Base-by-base conservation (phyloP, 495 filamentous ascomycete species). In the Penicillium robsamsonii region DNA sequence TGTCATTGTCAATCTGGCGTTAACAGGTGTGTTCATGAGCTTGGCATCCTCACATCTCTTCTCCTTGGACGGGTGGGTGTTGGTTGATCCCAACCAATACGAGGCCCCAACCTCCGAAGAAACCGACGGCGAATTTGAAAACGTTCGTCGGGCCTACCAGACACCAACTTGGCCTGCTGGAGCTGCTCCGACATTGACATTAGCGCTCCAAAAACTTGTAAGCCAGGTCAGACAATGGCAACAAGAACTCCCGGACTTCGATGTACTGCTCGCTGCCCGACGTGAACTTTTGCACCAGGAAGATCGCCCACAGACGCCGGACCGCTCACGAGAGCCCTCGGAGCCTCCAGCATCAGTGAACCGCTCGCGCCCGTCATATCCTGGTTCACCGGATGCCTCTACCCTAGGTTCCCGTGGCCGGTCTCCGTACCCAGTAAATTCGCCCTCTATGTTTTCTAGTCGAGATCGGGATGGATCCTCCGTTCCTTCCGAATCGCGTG, bases 21-120 rank as follows among this genome's bases (percentile, higher is more conserved):
- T 96, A 8, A 97, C 95, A 1, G 87, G 92, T 61, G 81, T 86
- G 6, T 78, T 99, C 15, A 83, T 92, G 53, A 88, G 90, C 56
- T 78, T 97, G 27, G 87, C 88, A 15, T 86, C 88, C 1, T 97
- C 94, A 58, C 85, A 89, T 15, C 87, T 87, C 46, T 87, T 95
- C 64, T 81, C 84, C 5, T 77, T 97, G 1, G 91, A 97, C 65
- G 86, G 86, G 13, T 97, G 95, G 94, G 79, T 97, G n/a, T 73
- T 92, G 11, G 84, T 90, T 17, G 83, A 90, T 57, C 87, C 91
- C 0, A 55, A 63, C 5, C 71, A 70, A n/a, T 79, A 77, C 49
- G 52, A 70, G 0, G 50, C 63, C 25, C 25, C 59, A 4, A 6
- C 48, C 2, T 15, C 42, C 51, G 41, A 41, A n/a, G n/a, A 46